Percentiles rank a stretch among this genome's conserved stretches.
phyloP scores from a whole-genome alignment of 805 yeast genomes.

The Yarrowia sp. region DNA sequence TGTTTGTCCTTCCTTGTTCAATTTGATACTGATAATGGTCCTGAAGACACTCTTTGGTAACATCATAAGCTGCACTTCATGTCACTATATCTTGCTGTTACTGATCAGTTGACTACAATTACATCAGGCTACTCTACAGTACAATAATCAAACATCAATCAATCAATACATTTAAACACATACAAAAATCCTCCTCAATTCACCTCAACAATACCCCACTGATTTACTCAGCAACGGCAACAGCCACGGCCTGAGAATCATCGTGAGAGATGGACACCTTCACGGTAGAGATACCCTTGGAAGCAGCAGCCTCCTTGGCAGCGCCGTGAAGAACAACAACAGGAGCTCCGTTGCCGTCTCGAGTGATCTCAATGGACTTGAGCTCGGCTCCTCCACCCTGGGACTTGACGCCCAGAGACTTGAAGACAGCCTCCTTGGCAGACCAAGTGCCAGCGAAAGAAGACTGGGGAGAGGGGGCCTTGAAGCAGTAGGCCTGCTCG shows the following conservation, averaged over 20 bases:
- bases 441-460: slow-evolving; percentile 99
- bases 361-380: slow-evolving; percentile 85
- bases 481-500: slow-evolving; percentile 79
- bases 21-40: too few relatives aligned
- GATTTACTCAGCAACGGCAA: slow-evolving; percentile 65
- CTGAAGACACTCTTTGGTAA: too few relatives aligned
- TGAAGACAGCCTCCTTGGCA: slow-evolving; percentile 98
- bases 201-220: neutral
- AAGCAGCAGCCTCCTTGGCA: slow-evolving; percentile 75
- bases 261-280: slow-evolving; percentile 95
- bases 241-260: slow-evolving; percentile 97
- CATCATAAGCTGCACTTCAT: too few relatives aligned
- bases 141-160: neutral
- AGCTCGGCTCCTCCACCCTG: slow-evolving; percentile 96
- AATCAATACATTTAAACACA: slow-evolving; percentile 13
- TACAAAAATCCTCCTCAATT: slow-evolving; percentile 17
- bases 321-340: slow-evolving; percentile 75
- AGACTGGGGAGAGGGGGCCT: slow-evolving; percentile 80
- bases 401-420: slow-evolving; percentile 85
- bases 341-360: slow-evolving; percentile 79
- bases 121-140: neutral
- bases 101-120: too few relatives aligned
- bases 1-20: too few relatives aligned
- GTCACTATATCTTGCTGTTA: too few relatives aligned
- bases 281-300: slow-evolving; percentile 71